Evolutionary conservation across 352 stramenopile species (phyloP).

Genomic region (Pythium utonaiense): DNA sequence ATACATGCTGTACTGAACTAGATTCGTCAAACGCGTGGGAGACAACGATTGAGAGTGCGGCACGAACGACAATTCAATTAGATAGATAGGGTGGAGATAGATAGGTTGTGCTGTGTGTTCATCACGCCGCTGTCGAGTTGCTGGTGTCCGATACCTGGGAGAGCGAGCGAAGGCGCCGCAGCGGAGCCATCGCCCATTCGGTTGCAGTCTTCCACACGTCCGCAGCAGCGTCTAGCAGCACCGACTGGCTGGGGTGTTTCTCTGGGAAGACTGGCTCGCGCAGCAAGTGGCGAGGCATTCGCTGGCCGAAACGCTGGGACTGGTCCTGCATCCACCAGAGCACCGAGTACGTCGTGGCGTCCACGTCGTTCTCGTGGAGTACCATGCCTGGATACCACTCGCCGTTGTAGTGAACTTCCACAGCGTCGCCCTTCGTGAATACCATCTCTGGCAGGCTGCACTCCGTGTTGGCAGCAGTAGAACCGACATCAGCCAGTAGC

Average conservation of each 20-base stretch:
- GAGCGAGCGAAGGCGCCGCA: slow-evolving; percentile 23
- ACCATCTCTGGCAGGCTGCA: slow-evolving; percentile 2
- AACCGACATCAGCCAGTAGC: background rate
- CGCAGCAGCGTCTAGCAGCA: slow-evolving; percentile 54
- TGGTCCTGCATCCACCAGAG: slow-evolving; percentile 81
- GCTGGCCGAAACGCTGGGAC: slow-evolving; percentile 67
- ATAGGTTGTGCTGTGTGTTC: background rate
- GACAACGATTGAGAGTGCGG: no score
- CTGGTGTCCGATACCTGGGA: slow-evolving; percentile 17
- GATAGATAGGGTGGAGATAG: background rate
- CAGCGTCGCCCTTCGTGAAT: slow-evolving; percentile 60
- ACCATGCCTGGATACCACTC: slow-evolving; percentile 69
- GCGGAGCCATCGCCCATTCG: slow-evolving; percentile 24
- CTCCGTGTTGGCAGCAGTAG: background rate
- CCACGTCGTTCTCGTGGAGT: slow-evolving; percentile 49
- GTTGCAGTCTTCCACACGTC: slow-evolving; percentile 39
- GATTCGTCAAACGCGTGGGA: background rate
- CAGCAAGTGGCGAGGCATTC: slow-evolving; percentile 45
- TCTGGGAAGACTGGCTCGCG: slow-evolving; percentile 34
- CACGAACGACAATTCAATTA: background rate
- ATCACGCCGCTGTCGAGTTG: slow-evolving; percentile 15
- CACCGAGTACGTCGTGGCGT: slow-evolving; percentile 63
- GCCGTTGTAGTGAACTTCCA: slow-evolving; percentile 51
- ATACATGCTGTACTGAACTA: slow-evolving; percentile 4
- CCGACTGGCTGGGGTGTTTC: slow-evolving; percentile 22